These are phyloP conservation scores for Penicillium coprophilum DNA, from an alignment of 495 filamentous ascomycete species.

Conservation along the genomic window DNA sequence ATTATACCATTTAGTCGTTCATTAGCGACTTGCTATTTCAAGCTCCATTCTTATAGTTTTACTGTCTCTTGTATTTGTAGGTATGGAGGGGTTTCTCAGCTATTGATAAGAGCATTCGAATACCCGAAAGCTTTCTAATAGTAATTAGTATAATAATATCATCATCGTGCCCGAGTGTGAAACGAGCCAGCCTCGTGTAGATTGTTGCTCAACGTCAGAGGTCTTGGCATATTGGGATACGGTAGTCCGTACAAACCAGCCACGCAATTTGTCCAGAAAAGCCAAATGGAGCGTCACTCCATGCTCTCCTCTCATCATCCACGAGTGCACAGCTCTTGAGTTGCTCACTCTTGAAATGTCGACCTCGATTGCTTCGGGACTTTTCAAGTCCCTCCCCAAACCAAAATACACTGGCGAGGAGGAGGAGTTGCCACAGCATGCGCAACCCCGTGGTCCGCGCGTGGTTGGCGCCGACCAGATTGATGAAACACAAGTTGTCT, in stretches of 20 bases:
- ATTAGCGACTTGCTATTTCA: conserved; percentile 10
- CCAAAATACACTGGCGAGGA: conserved; percentile 86
- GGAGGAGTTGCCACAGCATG: conserved; percentile 71
- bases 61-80: not conserved
- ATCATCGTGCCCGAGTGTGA: not conserved
- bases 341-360: conserved; percentile 48
- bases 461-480: conserved; percentile 75
- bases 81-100: not conserved
- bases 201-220: conserved; percentile 1
- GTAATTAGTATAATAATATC: not conserved
- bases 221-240: conserved; percentile 16
- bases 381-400: conserved; percentile 81
- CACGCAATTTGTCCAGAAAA: conserved; percentile 26
- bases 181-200: too few species aligned
- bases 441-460: conserved; percentile 73
- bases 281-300: conserved; percentile 19
- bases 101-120: not conserved
- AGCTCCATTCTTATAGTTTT: not conserved
- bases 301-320: conserved; percentile 16
- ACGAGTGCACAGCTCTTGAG: conserved; percentile 19
- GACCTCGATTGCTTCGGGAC: conserved; percentile 67
- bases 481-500: conserved; percentile 82
- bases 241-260: conserved; percentile 18
- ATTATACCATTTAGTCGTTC: conserved; percentile 11
- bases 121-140: not conserved